Base-by-base conservation (phyloP, 495 filamentous ascomycete species). In the Xylaria cubensis region DNA sequence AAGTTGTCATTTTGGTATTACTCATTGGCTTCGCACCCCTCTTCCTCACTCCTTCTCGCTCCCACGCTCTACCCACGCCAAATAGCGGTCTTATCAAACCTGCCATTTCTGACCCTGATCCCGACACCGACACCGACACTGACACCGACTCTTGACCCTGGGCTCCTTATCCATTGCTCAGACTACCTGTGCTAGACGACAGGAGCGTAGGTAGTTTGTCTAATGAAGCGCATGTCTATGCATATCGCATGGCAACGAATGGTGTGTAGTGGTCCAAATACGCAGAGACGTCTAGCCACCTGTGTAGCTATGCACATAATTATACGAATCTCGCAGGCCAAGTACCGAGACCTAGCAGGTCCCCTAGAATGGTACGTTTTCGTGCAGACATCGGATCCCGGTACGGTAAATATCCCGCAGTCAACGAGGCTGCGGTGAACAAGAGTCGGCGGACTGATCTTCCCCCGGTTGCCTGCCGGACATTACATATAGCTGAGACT, bases 1-100 rank as follows among this genome's bases (percentile, higher is more conserved):
- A 55, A 21, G 61, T 44, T 42, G 61, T n/a, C 39, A 24, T 0
- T 29, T 29, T 55, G 19, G 21, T 12, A 29, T 67, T 32, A 67
- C 50, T 42, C 65, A 55, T 56, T 56, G 32, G 34, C 65, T 13
- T 12, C 9, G 36, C 48, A 24, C n/a, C 59, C 59, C 19, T 21
- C 59, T n/a, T 21, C 10, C 34, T 61, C 58, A 4, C 58, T 34
- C 48, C n/a, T 42, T 36, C 59, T n/a, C 36, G 9, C 19, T 61
- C 58, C 10, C 58, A 19, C 48, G n/a, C 48, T n/a, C 46, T 39
- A 3, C 29, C 64, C 44, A 42, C 32, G 39, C 53, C 67, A 69
- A 69, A 53, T 2, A 24, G 32, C 51, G 50, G 39, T 59, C 67
- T 69, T 69, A 69, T 69, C 67, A 24, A 64, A 29, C 41, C 39